A percentile compares a stretch with the other conserved stretches of the same genome.
These are phyloP conservation scores for Termitomyces sp. DNA, from an alignment of 768 basidiomycete species.

Conservation along the genomic window DNA sequence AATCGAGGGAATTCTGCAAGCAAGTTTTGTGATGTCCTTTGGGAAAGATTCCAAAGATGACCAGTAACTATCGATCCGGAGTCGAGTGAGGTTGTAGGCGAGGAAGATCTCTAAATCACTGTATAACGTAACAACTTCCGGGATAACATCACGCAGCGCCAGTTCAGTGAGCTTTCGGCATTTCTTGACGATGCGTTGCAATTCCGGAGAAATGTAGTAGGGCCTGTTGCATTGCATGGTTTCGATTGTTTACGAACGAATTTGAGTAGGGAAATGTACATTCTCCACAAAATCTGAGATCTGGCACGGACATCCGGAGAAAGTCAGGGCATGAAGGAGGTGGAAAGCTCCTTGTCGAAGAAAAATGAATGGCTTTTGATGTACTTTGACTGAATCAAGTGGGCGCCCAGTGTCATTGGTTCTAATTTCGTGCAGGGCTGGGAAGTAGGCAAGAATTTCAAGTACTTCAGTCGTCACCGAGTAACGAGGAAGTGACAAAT, in stretches of 20 bases:
- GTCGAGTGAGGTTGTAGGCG: too few relatives aligned
- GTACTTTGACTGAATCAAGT: background rate
- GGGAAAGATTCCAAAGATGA: too few relatives aligned
- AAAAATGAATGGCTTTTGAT: background rate
- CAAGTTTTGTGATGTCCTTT: too few relatives aligned
- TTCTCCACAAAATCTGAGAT: background rate
- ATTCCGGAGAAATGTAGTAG: background rate
- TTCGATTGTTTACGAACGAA: background rate
- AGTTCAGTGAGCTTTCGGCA: background rate
- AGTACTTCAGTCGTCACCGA: background rate
- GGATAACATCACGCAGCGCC: background rate
- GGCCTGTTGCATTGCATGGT: background rate
- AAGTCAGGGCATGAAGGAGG: background rate
- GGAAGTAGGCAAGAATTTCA: background rate
- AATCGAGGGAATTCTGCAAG: background rate
- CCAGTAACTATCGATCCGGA: too few relatives aligned
- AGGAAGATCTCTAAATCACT: too few relatives aligned
- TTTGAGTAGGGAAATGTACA: background rate
- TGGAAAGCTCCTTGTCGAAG: background rate
- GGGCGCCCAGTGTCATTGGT: background rate
- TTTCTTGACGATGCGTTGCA: background rate
- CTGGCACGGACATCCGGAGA: background rate
- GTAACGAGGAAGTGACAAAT: background rate
- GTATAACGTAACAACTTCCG: too few relatives aligned
- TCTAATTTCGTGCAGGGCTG: background rate